Evolutionary conservation across 2,329 filamentous ascomycete species (phyloP).

Genomic region (Ambrosiella cleistominuta): DNA sequence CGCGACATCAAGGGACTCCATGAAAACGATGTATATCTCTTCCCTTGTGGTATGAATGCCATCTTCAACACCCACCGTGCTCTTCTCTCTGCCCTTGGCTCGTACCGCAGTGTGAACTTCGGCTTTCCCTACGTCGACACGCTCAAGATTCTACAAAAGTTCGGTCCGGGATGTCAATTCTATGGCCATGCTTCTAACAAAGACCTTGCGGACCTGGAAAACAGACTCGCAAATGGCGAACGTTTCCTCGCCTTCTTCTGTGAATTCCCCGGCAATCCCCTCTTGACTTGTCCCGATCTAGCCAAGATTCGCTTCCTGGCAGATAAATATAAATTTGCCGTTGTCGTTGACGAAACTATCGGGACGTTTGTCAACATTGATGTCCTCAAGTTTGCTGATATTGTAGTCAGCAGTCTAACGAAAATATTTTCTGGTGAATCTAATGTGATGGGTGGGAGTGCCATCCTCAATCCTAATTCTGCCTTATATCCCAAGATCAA

Average conservation of each 20-base stretch:
- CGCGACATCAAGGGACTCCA: slow-evolving; percentile 47
- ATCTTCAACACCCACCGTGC: slow-evolving; percentile 78
- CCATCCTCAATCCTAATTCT: slow-evolving; percentile 46
- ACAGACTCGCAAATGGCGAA: slow-evolving; percentile 52
- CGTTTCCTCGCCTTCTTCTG: slow-evolving; percentile 72
- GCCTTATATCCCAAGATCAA: slow-evolving; percentile 57
- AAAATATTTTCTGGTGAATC: slow-evolving; percentile 96
- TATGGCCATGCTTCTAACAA: slow-evolving; percentile 63
- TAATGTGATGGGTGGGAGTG: slow-evolving; percentile 90
- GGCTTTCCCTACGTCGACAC: slow-evolving; percentile 98
- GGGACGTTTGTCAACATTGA: slow-evolving; percentile 94
- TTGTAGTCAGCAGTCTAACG: slow-evolving; percentile 86
- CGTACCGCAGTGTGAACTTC: slow-evolving; percentile 65
- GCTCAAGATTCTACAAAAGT: slow-evolving; percentile 86
- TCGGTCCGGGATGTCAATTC: slow-evolving; percentile 74
- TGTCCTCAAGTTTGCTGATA: slow-evolving; percentile 72
- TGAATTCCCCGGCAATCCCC: slow-evolving; percentile 86
- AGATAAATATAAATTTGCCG: slow-evolving; percentile 68
- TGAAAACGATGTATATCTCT: slow-evolving; percentile 78
- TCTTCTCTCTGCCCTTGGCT: slow-evolving; percentile 46
- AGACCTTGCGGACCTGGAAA: slow-evolving; percentile 73
- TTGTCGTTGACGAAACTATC: slow-evolving; percentile 91
- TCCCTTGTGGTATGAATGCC: slow-evolving; percentile 81
- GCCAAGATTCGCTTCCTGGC: slow-evolving; percentile 63
- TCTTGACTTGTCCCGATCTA: slow-evolving; percentile 72